Base-by-base conservation (phyloP, 768 basidiomycete species). In the Lyophyllum decastes region DNA sequence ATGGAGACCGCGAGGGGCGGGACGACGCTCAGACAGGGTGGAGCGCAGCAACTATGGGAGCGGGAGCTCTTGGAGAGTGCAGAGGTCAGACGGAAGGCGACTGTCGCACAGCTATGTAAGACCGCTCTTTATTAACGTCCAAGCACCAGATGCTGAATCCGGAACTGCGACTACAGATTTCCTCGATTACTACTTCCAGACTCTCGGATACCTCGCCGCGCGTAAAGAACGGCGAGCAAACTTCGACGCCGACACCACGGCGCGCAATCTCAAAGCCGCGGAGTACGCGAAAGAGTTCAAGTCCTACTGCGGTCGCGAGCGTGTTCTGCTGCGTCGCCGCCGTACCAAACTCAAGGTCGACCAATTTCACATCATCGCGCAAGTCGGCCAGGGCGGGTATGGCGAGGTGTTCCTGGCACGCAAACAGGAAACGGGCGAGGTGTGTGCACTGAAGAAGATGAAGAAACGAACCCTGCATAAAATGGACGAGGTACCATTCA, bases 361-460 rank as follows among this genome's bases (percentile, higher is more conserved):
- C 49, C 92, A 96, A 67, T 99, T 99, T 73, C 93, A 97, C 68
- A 96, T 99, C 71, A 95, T 99, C 62, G 94, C 95, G 0, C 97
- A 99, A 73, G 94, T 99, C 48, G 97, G 97, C 1, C 97, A 99
- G 75, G 97, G 97, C 12, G 97, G 97, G 2, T 99, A 98, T 73
- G 97, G 97, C 5, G 96, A 98, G 62, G 97, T 99, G 24, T 99
- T 91, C 68, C 81, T 99, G 51, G 97, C 97, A 10, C 79, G 96
- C 41, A 97, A 98, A 71, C 89, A 89, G 64, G 97, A 99, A 65
- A 92, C 95, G 1, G 92, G 94, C 25, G 94, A 98, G 70, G 92
- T 99, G 10, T 98, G 96, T 62, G 97, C 97, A 7, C 76, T 98
- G 54, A 98, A 99, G 82, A 96, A 92, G 77, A 96, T 99, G 97